A percentile compares a stretch with the other conserved stretches of the same genome.
These are phyloP conservation scores for Emmonsia crescens DNA, from an alignment of 2,329 filamentous ascomycete species.

Conservation along the genomic window DNA sequence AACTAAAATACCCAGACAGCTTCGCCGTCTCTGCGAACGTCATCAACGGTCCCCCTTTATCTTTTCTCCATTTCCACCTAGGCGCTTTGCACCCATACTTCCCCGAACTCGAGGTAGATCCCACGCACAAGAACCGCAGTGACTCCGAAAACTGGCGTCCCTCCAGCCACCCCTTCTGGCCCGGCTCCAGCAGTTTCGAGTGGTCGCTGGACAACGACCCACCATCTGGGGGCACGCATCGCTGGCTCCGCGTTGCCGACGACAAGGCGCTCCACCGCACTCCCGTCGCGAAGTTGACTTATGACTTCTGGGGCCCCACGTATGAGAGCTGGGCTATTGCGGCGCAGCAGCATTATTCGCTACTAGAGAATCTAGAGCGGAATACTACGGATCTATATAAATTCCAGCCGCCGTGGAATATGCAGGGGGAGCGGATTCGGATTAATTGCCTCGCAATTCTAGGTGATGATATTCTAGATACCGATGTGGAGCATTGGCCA, in stretches of 20 bases:
- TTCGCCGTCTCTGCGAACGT: slow-evolving; percentile 47
- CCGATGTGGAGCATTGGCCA: slow-evolving; percentile 21
- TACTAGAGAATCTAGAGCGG: slow-evolving; percentile 42
- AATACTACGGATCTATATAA: slow-evolving; percentile 35
- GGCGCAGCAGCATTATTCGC: slow-evolving; percentile 35
- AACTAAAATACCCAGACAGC: slow-evolving; percentile 41
- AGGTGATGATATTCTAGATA: slow-evolving; percentile 41
- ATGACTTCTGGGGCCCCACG: slow-evolving; percentile 35
- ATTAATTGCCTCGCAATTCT: slow-evolving; percentile 46
- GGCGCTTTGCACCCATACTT: slow-evolving; percentile 46
- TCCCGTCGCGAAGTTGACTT: slow-evolving; percentile 41
- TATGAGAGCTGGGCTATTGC: slow-evolving; percentile 42
- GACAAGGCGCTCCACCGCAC: slow-evolving; percentile 27
- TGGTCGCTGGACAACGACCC: slow-evolving; percentile 5
- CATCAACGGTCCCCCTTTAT: slow-evolving; percentile 45
- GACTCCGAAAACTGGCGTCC: slow-evolving; percentile 5
- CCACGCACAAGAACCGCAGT: background rate
- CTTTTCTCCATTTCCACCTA: slow-evolving; percentile 45
- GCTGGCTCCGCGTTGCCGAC: slow-evolving; percentile 39
- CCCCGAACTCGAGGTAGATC: slow-evolving; percentile 30
- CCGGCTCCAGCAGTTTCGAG: slow-evolving; percentile 3
- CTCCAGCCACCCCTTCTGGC: slow-evolving; percentile 9
- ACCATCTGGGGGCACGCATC: slow-evolving; percentile 12
- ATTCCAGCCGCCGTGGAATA: slow-evolving; percentile 5
- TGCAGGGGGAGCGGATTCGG: slow-evolving; percentile 40